Evolutionary conservation across 768 basidiomycete species (phyloP).

Genomic region (Daedaleopsis sinensis): DNA sequence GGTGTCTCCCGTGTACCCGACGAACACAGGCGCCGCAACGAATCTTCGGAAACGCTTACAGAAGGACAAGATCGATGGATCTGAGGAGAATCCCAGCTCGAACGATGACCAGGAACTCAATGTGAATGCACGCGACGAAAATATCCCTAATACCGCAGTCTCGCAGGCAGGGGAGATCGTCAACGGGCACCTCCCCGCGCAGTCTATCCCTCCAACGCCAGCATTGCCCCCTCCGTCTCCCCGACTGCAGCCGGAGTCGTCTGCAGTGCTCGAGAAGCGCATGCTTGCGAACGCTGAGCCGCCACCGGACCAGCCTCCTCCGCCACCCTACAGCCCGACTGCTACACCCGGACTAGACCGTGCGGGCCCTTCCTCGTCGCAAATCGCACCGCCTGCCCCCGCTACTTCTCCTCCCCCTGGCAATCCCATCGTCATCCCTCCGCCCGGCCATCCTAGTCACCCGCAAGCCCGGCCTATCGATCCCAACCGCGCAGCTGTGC

Average conservation of each 20-base stretch:
- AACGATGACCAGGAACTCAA: conserved; percentile 39
- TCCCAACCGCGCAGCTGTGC: conserved; percentile 29
- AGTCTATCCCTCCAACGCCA: conserved; percentile 5
- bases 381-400: conserved; percentile 22
- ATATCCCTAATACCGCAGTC: conserved; percentile 8
- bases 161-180: conserved; percentile 17
- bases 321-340: conserved; percentile 33
- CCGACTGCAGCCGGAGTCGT: not conserved
- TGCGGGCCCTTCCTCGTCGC: conserved; percentile 11
- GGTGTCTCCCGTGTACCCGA: conserved; percentile 19
- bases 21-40: conserved; percentile 39
- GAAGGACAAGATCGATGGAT: not conserved
- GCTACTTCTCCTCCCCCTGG: conserved; percentile 15
- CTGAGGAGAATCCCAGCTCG: conserved; percentile 9
- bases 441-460: conserved; percentile 23
- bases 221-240: not conserved
- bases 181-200: not conserved
- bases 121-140: conserved; percentile 47
- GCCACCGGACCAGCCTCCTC: conserved; percentile 31
- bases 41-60: conserved; percentile 42
- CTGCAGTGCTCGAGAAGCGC: conserved; percentile 15
- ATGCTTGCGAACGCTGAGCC: conserved; percentile 14
- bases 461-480: conserved; percentile 15
- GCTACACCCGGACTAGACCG: conserved; percentile 8
- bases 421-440: conserved; percentile 3